phyloP scores from a whole-genome alignment of 1,139 yeast genomes.

The Saccharomyces hybrid region DNA sequence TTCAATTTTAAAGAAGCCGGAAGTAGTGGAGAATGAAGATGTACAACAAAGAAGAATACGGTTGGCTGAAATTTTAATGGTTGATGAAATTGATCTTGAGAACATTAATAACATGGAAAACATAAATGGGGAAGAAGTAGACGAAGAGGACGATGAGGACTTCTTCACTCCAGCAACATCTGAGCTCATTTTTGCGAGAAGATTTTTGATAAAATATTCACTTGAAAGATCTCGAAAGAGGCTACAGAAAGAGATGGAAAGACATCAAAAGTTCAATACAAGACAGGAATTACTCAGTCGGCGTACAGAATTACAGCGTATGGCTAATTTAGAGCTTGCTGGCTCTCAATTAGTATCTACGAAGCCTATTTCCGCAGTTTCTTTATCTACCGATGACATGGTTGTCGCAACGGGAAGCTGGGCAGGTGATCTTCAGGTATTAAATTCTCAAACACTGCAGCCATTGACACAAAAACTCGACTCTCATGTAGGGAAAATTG shows the following conservation, averaged over 20 bases:
- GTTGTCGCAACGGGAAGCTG: conserved; percentile 69
- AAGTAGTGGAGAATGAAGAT: conserved; percentile 54
- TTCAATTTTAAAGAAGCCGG: conserved; percentile 46
- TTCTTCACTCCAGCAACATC: conserved; percentile 75
- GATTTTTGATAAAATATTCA: conserved; percentile 45
- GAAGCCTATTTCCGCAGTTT: conserved; percentile 59
- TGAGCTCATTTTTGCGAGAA: conserved; percentile 50
- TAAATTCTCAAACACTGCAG: conserved; percentile 38
- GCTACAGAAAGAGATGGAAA: conserved; percentile 29
- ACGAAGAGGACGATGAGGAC: conserved; percentile 56
- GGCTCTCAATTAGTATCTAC: conserved; percentile 69
- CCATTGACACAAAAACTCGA: conserved; percentile 22
- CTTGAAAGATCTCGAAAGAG: conserved; percentile 41
- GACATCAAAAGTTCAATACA: conserved; percentile 12
- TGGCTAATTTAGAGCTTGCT: conserved; percentile 39
- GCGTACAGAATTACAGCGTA: conserved; percentile 37
- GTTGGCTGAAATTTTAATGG: conserved; percentile 37
- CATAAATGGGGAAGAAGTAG: conserved; percentile 27
- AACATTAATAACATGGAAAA: neutral
- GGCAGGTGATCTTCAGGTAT: conserved; percentile 62
- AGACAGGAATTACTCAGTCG: conserved; percentile 39
- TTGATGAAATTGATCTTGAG: conserved; percentile 13
- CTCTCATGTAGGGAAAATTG: conserved; percentile 49
- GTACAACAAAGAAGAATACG: conserved; percentile 54
- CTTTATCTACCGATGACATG: conserved; percentile 35